Conservation (phyloP, 345 rosid species). For the Adansonia digitata region DNA sequence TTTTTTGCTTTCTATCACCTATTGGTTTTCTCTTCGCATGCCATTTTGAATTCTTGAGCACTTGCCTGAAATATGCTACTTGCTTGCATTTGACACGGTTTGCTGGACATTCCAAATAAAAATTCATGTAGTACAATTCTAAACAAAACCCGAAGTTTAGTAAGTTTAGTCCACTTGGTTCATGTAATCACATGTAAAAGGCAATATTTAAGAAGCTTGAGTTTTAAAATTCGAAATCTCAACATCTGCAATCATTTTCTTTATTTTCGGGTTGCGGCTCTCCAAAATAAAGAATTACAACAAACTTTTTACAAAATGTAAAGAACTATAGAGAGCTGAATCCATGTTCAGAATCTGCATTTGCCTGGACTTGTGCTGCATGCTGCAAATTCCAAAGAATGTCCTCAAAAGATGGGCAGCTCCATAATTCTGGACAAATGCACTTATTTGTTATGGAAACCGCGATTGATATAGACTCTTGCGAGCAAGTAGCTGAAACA, state of each 20-base stretch:
- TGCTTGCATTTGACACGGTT: neutral
- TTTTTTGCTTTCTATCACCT: neutral
- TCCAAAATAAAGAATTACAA: neutral
- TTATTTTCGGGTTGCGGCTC: too few species aligned
- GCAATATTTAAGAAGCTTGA: too few species aligned
- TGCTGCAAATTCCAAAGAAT: slow-evolving; percentile 90
- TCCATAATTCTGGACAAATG: slow-evolving; percentile 55
- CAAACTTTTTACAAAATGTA: neutral
- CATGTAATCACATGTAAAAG: too few species aligned
- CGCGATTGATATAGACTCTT: slow-evolving; percentile 67
- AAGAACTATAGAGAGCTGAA: slow-evolving; percentile 1
- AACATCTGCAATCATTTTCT: too few species aligned
- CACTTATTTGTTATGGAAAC: slow-evolving; percentile 85
- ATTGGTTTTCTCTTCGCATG: neutral
- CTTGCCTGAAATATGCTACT: neutral
- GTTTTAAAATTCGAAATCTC: too few species aligned
- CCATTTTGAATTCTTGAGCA: neutral
- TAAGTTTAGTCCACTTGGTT: too few species aligned
- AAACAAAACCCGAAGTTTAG: neutral
- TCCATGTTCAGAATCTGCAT: slow-evolving; percentile 67
- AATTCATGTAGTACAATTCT: neutral
- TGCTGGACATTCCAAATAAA: neutral
- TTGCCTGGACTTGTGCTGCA: slow-evolving; percentile 89
- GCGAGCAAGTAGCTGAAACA: slow-evolving; percentile 77
- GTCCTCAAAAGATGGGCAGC: slow-evolving; percentile 79